phyloP scores from a whole-genome alignment of 768 basidiomycete genomes.

The Clavulina sp. region DNA sequence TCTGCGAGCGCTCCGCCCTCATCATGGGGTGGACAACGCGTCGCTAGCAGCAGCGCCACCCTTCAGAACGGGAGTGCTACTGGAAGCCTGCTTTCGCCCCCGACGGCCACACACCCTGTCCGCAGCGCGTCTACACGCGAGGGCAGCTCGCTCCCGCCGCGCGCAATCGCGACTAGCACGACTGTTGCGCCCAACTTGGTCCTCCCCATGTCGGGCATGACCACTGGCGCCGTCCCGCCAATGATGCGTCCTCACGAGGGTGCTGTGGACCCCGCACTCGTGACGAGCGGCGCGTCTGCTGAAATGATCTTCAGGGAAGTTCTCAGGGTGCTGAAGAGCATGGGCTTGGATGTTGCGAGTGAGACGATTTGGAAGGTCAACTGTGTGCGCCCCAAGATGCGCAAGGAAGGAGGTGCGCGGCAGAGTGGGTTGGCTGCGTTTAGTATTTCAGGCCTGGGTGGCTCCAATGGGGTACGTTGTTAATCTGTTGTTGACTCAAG shows the following conservation, averaged over 20 bases:
- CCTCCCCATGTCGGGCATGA: not conserved
- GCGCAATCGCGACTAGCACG: not conserved
- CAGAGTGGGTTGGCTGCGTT: conserved; percentile 47
- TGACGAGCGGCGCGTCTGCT: conserved; percentile 68
- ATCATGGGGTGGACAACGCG: not conserved
- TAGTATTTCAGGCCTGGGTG: conserved; percentile 63
- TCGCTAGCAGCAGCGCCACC: no score
- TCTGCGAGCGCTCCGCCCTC: not conserved
- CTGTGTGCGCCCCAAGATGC: conserved; percentile 63
- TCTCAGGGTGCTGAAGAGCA: conserved; percentile 55
- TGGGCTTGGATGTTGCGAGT: conserved; percentile 78
- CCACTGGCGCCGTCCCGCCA: conserved; percentile 4
- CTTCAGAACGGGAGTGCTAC: no score
- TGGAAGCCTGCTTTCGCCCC: no score
- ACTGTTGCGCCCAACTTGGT: not conserved
- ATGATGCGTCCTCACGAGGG: conserved; percentile 63
- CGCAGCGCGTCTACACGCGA: not conserved
- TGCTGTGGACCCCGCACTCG: conserved; percentile 75
- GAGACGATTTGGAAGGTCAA: conserved; percentile 87
- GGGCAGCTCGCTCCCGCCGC: not conserved
- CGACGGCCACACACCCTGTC: no score
- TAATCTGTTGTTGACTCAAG: not conserved
- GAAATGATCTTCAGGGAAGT: conserved; percentile 85
- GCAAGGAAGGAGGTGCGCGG: conserved; percentile 26
- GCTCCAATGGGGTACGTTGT: conserved; percentile 63